phyloP scores from a whole-genome alignment of 495 filamentous ascomycete species.

The Coniosporium apollinis region DNA sequence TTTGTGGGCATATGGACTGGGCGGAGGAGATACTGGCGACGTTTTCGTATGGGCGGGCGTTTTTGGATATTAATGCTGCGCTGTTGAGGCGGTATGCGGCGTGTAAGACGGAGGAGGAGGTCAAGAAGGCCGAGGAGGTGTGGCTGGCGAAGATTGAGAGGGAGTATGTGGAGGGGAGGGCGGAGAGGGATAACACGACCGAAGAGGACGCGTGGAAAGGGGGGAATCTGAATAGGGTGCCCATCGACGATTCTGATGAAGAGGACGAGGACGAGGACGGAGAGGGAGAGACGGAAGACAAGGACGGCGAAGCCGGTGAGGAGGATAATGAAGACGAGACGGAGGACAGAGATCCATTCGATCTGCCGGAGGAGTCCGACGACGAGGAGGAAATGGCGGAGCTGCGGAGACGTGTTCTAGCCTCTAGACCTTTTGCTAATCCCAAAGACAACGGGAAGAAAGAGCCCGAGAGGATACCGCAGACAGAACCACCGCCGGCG shows the following conservation, averaged over 20 bases:
- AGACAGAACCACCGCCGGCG: conserved; percentile 5
- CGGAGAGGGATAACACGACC: conserved; percentile 36
- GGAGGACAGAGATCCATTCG: conserved; percentile 45
- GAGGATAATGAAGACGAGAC: conserved; percentile 31
- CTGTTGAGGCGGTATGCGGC: conserved; percentile 72
- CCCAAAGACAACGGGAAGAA: conserved; percentile 35
- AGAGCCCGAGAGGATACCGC: conserved; percentile 37
- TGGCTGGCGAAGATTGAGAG: conserved; percentile 83
- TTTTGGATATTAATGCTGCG: conserved; percentile 72
- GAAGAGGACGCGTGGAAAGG: conserved; percentile 61
- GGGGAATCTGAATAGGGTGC: conserved; percentile 65
- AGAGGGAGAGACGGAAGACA: conserved; percentile 23
- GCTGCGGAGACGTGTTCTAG: conserved; percentile 64
- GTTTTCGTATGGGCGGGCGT: conserved; percentile 77
- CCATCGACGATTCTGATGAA: conserved; percentile 33
- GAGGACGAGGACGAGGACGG: conserved; percentile 38
- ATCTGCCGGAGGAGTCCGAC: conserved; percentile 61
- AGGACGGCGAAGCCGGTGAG: conserved; percentile 16
- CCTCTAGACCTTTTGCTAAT: conserved; percentile 72
- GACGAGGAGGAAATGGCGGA: conserved; percentile 85
- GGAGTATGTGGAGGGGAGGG: conserved; percentile 71
- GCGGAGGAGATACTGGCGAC: conserved; percentile 62
- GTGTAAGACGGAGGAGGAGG: conserved; percentile 65
- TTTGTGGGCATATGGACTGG: conserved; percentile 86
- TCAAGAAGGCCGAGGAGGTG: conserved; percentile 69